phyloP scores from a whole-genome alignment of 2,329 filamentous ascomycete species.

The Colletotrichum spaethianum region DNA sequence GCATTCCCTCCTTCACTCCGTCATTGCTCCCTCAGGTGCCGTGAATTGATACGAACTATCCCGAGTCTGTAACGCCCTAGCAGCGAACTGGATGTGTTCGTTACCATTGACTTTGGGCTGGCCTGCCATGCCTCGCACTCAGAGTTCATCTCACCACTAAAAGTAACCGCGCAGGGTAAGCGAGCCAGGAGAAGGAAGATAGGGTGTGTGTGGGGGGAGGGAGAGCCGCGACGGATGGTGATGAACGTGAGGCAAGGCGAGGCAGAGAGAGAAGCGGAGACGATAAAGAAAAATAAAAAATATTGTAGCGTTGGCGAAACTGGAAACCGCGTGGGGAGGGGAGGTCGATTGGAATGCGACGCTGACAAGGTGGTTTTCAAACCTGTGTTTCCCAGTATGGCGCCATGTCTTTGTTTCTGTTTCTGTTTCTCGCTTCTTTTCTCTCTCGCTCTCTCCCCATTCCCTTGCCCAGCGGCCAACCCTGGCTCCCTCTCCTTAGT shows the following conservation, averaged over 20 bases:
- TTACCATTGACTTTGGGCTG: constrained; percentile 33
- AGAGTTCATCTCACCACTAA: constrained; percentile 37
- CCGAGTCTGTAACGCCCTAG: constrained; percentile 37
- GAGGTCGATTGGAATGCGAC: constrained; percentile 28
- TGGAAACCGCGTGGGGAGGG: constrained; percentile 19
- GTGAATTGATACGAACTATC: constrained; percentile 33
- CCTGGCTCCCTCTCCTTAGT: not conserved
- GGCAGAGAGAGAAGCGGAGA: not conserved
- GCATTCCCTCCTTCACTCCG: not conserved
- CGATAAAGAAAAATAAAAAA: not conserved
- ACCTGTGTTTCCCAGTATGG: constrained; percentile 13
- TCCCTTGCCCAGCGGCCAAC: not conserved
- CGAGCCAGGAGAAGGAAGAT: not conserved
- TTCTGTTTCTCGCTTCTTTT: constrained; percentile 10
- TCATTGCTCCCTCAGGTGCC: constrained; percentile 23
- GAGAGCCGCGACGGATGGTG: not conserved
- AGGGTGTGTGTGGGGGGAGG: not conserved
- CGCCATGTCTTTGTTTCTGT: constrained; percentile 34
- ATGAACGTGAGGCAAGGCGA: not conserved
- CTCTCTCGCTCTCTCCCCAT: not conserved
- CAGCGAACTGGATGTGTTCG: constrained; percentile 38
- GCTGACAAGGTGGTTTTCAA: constrained; percentile 10
- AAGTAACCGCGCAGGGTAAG: constrained; percentile 24
- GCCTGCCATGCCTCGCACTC: constrained; percentile 26
- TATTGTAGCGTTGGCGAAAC: constrained; percentile 5